Evolutionary conservation across 768 basidiomycete species (phyloP).

Genomic region (Hericium erinaceus): DNA sequence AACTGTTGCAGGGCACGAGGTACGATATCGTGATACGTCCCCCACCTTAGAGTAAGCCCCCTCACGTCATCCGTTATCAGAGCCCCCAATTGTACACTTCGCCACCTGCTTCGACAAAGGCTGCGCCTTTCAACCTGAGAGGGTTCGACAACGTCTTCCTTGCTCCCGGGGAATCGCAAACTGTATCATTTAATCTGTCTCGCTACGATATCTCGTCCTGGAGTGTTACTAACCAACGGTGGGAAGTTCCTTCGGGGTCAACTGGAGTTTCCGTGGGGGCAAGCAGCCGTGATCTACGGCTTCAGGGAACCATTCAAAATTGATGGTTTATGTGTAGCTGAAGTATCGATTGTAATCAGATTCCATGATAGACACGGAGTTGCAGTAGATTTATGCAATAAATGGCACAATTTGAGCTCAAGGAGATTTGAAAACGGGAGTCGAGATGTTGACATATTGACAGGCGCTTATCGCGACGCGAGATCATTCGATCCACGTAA

Average conservation of each 20-base stretch:
- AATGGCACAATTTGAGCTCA: too few relatives aligned
- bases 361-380: too few relatives aligned
- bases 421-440: too few relatives aligned
- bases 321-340: not conserved
- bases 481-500: too few relatives aligned
- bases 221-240: constrained; percentile 25
- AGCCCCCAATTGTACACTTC: constrained; percentile 72
- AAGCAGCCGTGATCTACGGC: constrained; percentile 54
- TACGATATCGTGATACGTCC: constrained; percentile 39
- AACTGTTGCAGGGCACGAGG: constrained; percentile 12
- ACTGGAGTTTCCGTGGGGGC: constrained; percentile 22
- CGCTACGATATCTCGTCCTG: constrained; percentile 18
- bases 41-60: not conserved
- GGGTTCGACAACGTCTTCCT: constrained; percentile 19
- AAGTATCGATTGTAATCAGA: too few relatives aligned
- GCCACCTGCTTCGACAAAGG: constrained; percentile 47
- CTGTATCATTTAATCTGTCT: constrained; percentile 14
- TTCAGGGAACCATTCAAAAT: constrained; percentile 34
- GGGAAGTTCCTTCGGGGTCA: constrained; percentile 22
- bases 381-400: too few relatives aligned
- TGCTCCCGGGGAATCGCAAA: constrained; percentile 12
- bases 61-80: constrained; percentile 22
- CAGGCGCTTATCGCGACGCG: too few relatives aligned
- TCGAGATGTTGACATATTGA: too few relatives aligned
- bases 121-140: constrained; percentile 59